Conservation (phyloP, 352 stramenopile species). For the Globisporangium spiculum region DNA sequence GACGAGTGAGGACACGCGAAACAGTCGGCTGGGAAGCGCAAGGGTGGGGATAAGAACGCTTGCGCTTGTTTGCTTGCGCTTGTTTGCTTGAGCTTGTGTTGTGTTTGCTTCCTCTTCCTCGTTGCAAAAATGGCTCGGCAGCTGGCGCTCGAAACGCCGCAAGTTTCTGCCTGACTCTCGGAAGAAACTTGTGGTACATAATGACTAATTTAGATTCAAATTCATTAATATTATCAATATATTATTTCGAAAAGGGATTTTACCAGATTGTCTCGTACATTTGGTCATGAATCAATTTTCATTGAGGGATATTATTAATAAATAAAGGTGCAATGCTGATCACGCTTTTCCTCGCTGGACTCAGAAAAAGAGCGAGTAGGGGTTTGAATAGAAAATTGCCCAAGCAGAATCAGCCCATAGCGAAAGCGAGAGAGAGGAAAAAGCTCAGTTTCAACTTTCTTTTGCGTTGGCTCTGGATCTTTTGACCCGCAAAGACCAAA, state of each 20-base stretch:
- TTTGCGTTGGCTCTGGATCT: neutral
- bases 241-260: neutral
- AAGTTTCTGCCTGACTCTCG: conserved; percentile 7
- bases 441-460: neutral
- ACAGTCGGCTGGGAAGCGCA: neutral
- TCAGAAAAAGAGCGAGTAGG: neutral
- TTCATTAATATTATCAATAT: neutral
- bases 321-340: neutral
- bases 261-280: too few relatives aligned
- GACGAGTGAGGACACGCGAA: neutral
- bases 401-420: neutral
- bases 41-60: conserved; percentile 1
- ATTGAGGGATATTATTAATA: neutral
- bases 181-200: neutral
- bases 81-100: neutral
- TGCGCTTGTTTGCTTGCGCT: neutral
- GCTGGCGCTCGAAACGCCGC: conserved; percentile 5
- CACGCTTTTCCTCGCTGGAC: neutral
- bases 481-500: neutral
- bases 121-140: conserved; percentile 4
- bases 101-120: neutral
- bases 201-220: too few relatives aligned
- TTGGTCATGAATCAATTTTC: neutral
- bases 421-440: neutral
- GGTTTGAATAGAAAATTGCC: neutral